Percentiles rank a stretch among this genome's conserved stretches.
Evolutionary conservation across 306 rosid species (phyloP).

Genomic region (Cicer arietinum): DNA sequence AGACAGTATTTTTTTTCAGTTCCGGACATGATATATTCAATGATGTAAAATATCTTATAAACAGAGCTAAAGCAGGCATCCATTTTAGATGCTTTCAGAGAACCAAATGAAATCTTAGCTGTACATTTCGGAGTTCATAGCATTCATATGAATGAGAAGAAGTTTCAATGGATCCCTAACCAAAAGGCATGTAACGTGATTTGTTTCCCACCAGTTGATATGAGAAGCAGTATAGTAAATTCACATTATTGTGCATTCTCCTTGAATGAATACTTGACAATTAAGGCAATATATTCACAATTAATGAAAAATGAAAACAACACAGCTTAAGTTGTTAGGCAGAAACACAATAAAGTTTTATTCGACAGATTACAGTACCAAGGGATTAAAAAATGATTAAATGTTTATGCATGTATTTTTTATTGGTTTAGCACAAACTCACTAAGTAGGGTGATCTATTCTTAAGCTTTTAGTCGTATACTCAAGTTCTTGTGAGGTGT

Average conservation of each 20-base stretch:
- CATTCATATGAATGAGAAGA: conserved; percentile 33
- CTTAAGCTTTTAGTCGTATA: conserved; percentile 20
- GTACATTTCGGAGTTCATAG: conserved; percentile 10
- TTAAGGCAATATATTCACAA: conserved; percentile 5
- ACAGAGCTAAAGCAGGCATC: conserved; percentile 34
- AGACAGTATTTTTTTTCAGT: conserved; percentile 6
- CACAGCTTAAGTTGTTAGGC: conserved; percentile 11
- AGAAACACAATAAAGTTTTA: conserved; percentile 11
- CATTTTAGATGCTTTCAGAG: conserved; percentile 29
- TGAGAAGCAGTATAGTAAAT: conserved; percentile 18
- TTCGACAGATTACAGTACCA: conserved; percentile 20
- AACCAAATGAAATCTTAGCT: conserved; percentile 27
- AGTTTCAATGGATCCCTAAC: conserved; percentile 27
- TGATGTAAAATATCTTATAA: conserved; percentile 24
- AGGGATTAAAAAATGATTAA: conserved; percentile 24
- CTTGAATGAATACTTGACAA: conserved; percentile 25
- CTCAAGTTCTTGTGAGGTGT: conserved; percentile 29
- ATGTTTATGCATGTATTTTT: conserved; percentile 22
- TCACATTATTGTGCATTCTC: conserved; percentile 28
- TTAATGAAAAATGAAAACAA: conserved; percentile 34
- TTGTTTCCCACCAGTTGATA: conserved; percentile 7
- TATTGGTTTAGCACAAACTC: conserved; percentile 22
- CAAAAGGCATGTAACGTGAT: conserved; percentile 20
- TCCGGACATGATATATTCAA: conserved; percentile 26
- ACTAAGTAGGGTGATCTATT: conserved; percentile 26